phyloP scores from a whole-genome alignment of 2,329 filamentous ascomycete genomes.

The Trichoderma sp. region DNA sequence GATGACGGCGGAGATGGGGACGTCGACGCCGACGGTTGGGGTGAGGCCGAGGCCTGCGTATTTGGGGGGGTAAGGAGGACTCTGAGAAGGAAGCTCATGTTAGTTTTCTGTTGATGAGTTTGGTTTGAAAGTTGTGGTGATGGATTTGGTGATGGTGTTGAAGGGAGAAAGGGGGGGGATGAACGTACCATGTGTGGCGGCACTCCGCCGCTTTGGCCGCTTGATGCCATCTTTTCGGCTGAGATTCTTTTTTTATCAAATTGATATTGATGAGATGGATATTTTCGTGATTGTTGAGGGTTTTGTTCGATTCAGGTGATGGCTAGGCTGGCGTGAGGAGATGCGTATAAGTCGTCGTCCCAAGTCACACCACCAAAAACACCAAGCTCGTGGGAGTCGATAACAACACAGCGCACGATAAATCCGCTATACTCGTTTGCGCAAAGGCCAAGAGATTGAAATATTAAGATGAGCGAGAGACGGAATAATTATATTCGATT shows the following conservation, averaged over 20 bases:
- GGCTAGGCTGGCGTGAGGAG: background rate
- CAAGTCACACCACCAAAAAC: slow-evolving; percentile 2
- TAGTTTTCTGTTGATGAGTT: background rate
- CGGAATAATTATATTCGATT: background rate
- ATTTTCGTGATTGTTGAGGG: background rate
- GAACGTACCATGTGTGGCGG: background rate
- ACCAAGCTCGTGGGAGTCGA: background rate
- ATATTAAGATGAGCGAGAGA: background rate
- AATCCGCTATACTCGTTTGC: background rate
- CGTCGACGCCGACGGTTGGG: slow-evolving; percentile 58
- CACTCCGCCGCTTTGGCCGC: background rate
- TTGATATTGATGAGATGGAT: background rate
- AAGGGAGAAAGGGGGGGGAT: background rate
- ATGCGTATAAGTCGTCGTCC: background rate
- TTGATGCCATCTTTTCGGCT: background rate
- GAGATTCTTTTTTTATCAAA: background rate
- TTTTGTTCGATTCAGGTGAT: background rate
- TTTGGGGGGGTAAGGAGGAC: slow-evolving; percentile 40
- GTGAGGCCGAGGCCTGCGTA: slow-evolving; percentile 54
- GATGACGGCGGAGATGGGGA: slow-evolving; percentile 63
- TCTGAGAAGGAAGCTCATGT: slow-evolving; percentile 22
- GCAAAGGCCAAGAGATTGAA: background rate
- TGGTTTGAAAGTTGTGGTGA: background rate
- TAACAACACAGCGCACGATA: background rate
- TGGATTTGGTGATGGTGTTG: background rate